These are phyloP conservation scores for Fusarium virguliforme DNA, from an alignment of 2,329 filamentous ascomycete species.

Conservation along the genomic window DNA sequence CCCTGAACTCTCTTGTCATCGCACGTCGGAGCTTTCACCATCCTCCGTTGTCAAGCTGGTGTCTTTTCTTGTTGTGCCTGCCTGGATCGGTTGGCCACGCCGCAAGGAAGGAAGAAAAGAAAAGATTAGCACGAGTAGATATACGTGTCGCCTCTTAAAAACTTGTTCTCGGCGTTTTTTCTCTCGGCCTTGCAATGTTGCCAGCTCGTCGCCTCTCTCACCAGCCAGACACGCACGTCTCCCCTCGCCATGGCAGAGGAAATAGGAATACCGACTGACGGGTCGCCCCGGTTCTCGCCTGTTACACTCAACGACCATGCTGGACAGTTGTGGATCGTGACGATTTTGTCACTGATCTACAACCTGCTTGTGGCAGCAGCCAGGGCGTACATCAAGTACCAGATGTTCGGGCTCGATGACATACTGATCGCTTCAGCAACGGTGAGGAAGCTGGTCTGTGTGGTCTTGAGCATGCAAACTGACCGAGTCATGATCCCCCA, in stretches of 20 bases:
- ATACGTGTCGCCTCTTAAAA: slow-evolving; percentile 14
- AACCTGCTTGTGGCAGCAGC: slow-evolving; percentile 31
- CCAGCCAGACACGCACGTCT: neutral
- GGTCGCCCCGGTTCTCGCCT: slow-evolving; percentile 31
- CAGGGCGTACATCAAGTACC: slow-evolving; percentile 44
- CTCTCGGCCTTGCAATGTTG: neutral
- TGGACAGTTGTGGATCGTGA: slow-evolving; percentile 44
- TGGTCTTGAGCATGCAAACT: neutral
- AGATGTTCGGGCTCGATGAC: slow-evolving; percentile 45
- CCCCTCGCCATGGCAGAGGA: slow-evolving; percentile 25
- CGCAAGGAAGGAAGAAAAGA: slow-evolving; percentile 8
- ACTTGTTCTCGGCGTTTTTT: neutral
- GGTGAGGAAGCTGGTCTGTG: slow-evolving; percentile 16
- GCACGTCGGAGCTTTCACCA: neutral
- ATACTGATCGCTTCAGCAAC: slow-evolving; percentile 29
- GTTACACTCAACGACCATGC: slow-evolving; percentile 42
- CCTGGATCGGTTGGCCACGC: neutral
- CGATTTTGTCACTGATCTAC: slow-evolving; percentile 45
- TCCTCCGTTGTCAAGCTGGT: neutral
- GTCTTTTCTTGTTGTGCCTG: neutral
- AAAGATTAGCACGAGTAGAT: slow-evolving; percentile 17
- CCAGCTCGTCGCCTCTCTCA: neutral
- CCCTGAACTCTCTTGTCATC: slow-evolving; percentile 6
- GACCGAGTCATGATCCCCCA: slow-evolving; percentile 1
- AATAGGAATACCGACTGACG: slow-evolving; percentile 14